These are phyloP conservation scores for Trichocomaceae sp. DNA, from an alignment of 2,329 filamentous ascomycete species.

Conservation along the genomic window DNA sequence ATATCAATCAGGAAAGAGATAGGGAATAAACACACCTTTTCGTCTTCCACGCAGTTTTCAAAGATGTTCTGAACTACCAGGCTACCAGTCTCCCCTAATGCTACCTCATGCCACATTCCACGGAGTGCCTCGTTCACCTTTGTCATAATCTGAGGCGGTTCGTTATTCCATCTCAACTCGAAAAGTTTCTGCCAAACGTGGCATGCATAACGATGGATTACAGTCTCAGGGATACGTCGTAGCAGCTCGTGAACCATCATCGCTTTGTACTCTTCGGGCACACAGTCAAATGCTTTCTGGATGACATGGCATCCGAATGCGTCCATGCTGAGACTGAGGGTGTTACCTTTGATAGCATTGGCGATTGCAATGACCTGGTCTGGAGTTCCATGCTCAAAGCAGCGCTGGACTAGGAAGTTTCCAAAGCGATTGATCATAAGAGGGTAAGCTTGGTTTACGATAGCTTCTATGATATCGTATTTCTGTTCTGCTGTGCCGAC, in stretches of 20 bases:
- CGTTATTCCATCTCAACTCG: constrained; percentile 89
- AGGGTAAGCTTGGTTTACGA: constrained; percentile 88
- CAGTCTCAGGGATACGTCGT: constrained; percentile 90
- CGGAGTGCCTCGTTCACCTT: constrained; percentile 91
- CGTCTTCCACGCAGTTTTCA: constrained; percentile 96
- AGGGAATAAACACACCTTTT: constrained; percentile 62
- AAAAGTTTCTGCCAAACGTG: constrained; percentile 99
- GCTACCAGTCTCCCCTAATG: constrained; percentile 92
- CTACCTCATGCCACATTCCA: constrained; percentile 99
- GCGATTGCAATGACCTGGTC: constrained; percentile 95
- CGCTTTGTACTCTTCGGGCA: constrained; percentile 95
- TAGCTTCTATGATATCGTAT: constrained; percentile 92
- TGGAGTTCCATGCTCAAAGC: constrained; percentile 94
- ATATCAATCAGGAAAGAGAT: background rate
- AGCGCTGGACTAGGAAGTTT: constrained; percentile 96
- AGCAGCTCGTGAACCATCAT: constrained; percentile 98
- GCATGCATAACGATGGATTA: constrained; percentile 96
- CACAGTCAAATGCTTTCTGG: constrained; percentile 96
- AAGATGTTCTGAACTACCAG: constrained; percentile 99
- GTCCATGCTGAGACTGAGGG: constrained; percentile 92
- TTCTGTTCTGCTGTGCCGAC: constrained; percentile 92
- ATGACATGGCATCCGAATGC: constrained; percentile 97
- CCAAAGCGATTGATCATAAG: constrained; percentile 98
- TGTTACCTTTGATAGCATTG: constrained; percentile 87
- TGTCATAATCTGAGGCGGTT: constrained; percentile 96